A percentile compares a stretch with the other conserved stretches of the same genome.
Conservation (phyloP, 176 grass and related monocot genomes). For the barley (Hordeum vulgare) region MorexV3_pseudomolecules_assembly NC_058523.1:3870379-3870878, state of each 20-base stretch:
- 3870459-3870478: constrained; percentile 32
- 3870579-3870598: constrained; percentile 86
- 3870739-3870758: constrained; percentile 14
- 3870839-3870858: constrained; percentile 44
- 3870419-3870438: constrained; percentile 92
- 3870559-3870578: constrained; percentile 82
- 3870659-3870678: constrained; percentile 60
- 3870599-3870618: constrained; percentile 71
- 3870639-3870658: constrained; percentile 80
- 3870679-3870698: constrained; percentile 1
- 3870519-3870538: neutral
- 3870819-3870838: constrained; percentile 75
- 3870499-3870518: neutral
- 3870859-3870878: too few relatives aligned
- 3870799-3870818: constrained; percentile 96
- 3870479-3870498: neutral
- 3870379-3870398: constrained; percentile 83
- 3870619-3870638: constrained; percentile 70
- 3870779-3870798: constrained; percentile 76
- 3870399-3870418: constrained; percentile 84
- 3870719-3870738: neutral
- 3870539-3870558: neutral
- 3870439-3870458: constrained; percentile 73
- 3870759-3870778: constrained; percentile 52
- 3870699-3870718: neutral